Base-by-base conservation (phyloP, 768 basidiomycete genomes). In the Gloeostereum incarnatum region DNA sequence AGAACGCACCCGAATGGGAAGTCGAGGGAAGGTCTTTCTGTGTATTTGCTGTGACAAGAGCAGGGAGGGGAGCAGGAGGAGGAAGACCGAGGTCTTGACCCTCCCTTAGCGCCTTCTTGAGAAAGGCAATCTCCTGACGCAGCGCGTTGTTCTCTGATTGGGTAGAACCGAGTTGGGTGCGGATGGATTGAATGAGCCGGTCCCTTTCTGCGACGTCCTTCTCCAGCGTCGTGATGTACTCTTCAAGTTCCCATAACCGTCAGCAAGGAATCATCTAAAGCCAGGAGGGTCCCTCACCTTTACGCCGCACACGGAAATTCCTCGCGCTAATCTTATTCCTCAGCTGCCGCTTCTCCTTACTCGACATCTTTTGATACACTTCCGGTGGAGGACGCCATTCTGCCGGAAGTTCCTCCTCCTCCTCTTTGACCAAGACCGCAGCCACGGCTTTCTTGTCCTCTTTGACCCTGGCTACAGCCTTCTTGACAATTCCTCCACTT, bases 251-350 rank as follows among this genome's bases (percentile, higher is more conserved):
- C 16, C 36, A 32, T 11, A 18, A 16, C 13, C 6, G 13, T 18
- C 31, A 22, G 25, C 14, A 21, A 25, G 31, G 18, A 7, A 37
- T 33, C 32, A 24, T 25, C 41, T 13, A 25, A 7, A 30, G 24
- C n/a, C 18, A 39, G 5, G 20, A 29, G 36, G 14, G 10, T 10
- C 26, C 54, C 60, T 33, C 20, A 86, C 89, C 93, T 67, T 97
- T 98, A 57, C 92, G 69, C 25, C 94, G 66, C 20, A 91, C 87
- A n/a, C 94, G 72, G 62, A 97, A 97, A 56, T 94, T 96, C 38
- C 93, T 66, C 0, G 94, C 94, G 47, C 81, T 84, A 49, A 97
- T 91, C 78, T 99, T 99, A 66, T 99, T 99, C 36, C 94, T 59
- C 30, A 98, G 65, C 58, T 98, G 94, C 6, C 96, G 66, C 61